phyloP scores from a whole-genome alignment of 176 grass and related monocot species.

The Eragrostis curvula region DNA sequence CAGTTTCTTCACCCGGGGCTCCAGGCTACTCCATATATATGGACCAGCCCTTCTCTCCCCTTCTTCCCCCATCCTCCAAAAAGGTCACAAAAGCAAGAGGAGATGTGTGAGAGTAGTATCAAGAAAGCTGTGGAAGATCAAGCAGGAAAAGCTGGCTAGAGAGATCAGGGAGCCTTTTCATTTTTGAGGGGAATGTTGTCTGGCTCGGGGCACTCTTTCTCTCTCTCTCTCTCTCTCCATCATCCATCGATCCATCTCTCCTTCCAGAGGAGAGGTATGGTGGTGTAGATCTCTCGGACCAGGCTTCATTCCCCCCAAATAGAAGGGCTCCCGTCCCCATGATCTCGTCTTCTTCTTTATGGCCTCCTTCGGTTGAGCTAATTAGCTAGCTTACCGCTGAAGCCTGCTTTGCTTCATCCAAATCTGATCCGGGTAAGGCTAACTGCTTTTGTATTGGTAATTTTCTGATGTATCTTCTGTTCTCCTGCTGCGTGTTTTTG shows the following conservation, averaged over 20 bases:
- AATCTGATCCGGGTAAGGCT: conserved; percentile 26
- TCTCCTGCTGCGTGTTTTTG: conserved; percentile 5
- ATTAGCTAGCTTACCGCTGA: background rate
- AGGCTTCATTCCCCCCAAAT: conserved; percentile 95
- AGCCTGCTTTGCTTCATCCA: background rate
- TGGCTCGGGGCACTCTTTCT: conserved; percentile 54
- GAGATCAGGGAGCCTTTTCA: conserved; percentile 51
- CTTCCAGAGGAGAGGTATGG: background rate
- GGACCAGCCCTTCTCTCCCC: background rate
- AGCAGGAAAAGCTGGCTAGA: conserved; percentile 13
- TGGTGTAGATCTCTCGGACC: conserved; percentile 81
- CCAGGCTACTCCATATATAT: too few relatives aligned
- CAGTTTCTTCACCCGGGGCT: background rate
- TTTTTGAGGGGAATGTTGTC: conserved; percentile 79
- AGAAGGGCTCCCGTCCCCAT: conserved; percentile 43
- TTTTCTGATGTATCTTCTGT: too few relatives aligned
- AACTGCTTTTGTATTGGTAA: background rate
- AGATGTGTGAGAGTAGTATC: conserved; percentile 26
- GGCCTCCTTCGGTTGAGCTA: background rate
- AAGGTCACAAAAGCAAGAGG: conserved; percentile 2
- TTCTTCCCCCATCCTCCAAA: conserved; percentile 24
- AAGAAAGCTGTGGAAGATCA: conserved; percentile 15
- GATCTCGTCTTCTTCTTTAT: background rate
- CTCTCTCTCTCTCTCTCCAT: background rate
- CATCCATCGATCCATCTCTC: background rate